Percentiles rank a stretch among this genome's conserved stretches.
phyloP scores from a whole-genome alignment of 768 basidiomycete species.

The Agaricus blazei region DNA sequence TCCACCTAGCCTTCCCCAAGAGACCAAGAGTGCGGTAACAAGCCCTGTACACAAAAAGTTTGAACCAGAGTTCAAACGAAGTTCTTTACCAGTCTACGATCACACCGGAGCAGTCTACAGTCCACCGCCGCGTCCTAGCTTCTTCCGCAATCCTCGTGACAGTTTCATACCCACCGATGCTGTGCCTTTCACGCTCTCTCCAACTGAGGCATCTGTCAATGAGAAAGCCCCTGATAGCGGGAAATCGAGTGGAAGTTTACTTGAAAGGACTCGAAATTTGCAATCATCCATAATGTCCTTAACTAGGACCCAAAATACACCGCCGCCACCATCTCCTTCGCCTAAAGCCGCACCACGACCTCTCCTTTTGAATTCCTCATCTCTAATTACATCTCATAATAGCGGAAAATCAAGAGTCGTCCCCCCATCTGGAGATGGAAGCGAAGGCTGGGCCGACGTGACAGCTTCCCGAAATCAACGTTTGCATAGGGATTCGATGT shows the following conservation, averaged over 20 bases:
- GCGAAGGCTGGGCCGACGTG: slow-evolving; percentile 45
- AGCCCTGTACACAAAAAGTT: slow-evolving; percentile 2
- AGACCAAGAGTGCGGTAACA: slow-evolving; percentile 3
- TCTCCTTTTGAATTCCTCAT: slow-evolving; percentile 54
- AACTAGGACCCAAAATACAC: slow-evolving; percentile 15
- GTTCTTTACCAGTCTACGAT: slow-evolving; percentile 8
- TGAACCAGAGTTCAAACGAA: slow-evolving; percentile 7
- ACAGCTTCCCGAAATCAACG: slow-evolving; percentile 32
- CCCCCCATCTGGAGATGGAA: slow-evolving; percentile 5
- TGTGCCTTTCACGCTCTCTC: slow-evolving; percentile 18
- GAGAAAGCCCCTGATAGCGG: not conserved
- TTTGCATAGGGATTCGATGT: slow-evolving; percentile 51
- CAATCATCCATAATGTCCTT: slow-evolving; percentile 4
- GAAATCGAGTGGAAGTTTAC: slow-evolving; percentile 12
- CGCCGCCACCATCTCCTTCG: slow-evolving; percentile 24
- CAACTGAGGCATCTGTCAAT: slow-evolving; percentile 13
- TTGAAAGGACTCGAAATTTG: slow-evolving; percentile 19
- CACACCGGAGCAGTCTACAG: slow-evolving; percentile 26
- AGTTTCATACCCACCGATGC: slow-evolving; percentile 35
- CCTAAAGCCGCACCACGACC: slow-evolving; percentile 60
- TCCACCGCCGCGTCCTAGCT: slow-evolving; percentile 51
- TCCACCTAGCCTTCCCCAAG: not conserved
- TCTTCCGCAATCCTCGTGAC: slow-evolving; percentile 54
- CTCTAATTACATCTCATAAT: slow-evolving; percentile 32
- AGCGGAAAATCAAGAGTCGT: slow-evolving; percentile 17